A percentile compares a stretch with the other conserved stretches of the same genome.
These are phyloP conservation scores for Fusarium circinatum DNA, from an alignment of 2,329 filamentous ascomycete genomes.

Conservation along the genomic window DNA sequence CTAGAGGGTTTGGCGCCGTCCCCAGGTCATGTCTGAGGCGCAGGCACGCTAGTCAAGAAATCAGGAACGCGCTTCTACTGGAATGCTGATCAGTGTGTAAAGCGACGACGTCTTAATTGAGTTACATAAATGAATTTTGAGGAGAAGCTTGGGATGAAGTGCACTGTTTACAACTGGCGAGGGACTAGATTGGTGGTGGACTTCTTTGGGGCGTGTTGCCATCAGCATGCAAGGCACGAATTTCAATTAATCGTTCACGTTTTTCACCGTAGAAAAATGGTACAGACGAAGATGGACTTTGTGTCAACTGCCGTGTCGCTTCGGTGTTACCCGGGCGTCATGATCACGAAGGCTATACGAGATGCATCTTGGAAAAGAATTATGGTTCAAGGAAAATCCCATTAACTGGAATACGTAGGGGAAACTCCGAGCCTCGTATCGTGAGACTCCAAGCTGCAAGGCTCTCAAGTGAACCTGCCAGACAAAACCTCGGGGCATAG, in stretches of 20 bases:
- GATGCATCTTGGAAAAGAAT: neutral
- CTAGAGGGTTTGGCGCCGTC: constrained; percentile 3
- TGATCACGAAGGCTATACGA: neutral
- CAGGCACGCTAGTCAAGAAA: neutral
- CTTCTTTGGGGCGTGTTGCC: neutral
- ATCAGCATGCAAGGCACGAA: neutral
- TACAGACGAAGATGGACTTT: neutral
- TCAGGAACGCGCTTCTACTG: constrained; percentile 7
- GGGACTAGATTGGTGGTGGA: neutral
- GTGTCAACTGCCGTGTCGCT: no score
- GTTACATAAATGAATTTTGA: no score
- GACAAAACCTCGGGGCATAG: constrained; percentile 3
- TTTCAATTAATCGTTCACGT: neutral
- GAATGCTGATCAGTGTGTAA: neutral
- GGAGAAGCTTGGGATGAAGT: no score
- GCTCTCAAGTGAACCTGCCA: neutral
- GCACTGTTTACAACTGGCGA: neutral
- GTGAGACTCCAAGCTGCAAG: neutral
- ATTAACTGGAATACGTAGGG: neutral
- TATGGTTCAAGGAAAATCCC: neutral
- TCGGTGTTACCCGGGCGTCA: neutral
- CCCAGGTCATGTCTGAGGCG: neutral
- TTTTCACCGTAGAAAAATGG: neutral
- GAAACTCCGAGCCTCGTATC: neutral
- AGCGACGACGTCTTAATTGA: neutral